These are phyloP conservation scores for Aciculoconidium aculeatum DNA, from an alignment of 805 yeast genomes.

Conservation along the genomic window DNA sequence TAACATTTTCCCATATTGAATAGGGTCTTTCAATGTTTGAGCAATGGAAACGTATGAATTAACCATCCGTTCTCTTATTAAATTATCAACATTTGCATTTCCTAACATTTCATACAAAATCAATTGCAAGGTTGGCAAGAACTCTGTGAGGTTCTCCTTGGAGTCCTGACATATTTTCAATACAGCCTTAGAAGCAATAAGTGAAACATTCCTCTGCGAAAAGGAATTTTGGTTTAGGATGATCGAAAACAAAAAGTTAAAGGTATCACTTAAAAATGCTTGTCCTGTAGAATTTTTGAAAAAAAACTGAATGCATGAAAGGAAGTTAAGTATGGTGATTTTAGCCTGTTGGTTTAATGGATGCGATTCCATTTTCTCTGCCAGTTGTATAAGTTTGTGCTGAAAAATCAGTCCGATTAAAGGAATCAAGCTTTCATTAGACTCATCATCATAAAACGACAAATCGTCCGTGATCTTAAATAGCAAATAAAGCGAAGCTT, in stretches of 20 bases:
- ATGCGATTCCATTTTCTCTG: not conserved
- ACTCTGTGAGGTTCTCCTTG: slow-evolving; percentile 32
- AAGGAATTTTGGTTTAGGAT: slow-evolving; percentile 18
- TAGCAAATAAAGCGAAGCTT: slow-evolving; percentile 56
- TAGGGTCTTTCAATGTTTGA: slow-evolving; percentile 47
- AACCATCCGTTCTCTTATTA: slow-evolving; percentile 54
- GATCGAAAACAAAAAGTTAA: slow-evolving; percentile 48
- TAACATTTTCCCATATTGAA: slow-evolving; percentile 17
- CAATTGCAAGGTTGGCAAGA: slow-evolving; percentile 44
- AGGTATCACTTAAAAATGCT: slow-evolving; percentile 42
- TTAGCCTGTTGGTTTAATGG: slow-evolving; percentile 8
- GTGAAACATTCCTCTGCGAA: slow-evolving; percentile 23
- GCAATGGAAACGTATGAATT: slow-evolving; percentile 60
- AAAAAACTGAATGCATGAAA: slow-evolving; percentile 57
- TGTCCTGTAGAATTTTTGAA: slow-evolving; percentile 44
- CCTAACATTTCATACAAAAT: slow-evolving; percentile 44
- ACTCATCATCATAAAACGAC: slow-evolving; percentile 31
- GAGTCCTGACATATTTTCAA: slow-evolving; percentile 53
- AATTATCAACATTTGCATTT: slow-evolving; percentile 31
- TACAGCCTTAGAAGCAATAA: slow-evolving; percentile 46
- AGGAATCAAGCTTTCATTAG: slow-evolving; percentile 21
- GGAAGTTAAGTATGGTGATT: slow-evolving; percentile 46
- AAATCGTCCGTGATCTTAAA: slow-evolving; percentile 52
- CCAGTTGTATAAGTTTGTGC: slow-evolving; percentile 14
- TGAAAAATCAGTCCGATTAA: slow-evolving; percentile 20